phyloP scores from a whole-genome alignment of 176 grass and related monocot species.

The Bromus sterilis region DNA sequence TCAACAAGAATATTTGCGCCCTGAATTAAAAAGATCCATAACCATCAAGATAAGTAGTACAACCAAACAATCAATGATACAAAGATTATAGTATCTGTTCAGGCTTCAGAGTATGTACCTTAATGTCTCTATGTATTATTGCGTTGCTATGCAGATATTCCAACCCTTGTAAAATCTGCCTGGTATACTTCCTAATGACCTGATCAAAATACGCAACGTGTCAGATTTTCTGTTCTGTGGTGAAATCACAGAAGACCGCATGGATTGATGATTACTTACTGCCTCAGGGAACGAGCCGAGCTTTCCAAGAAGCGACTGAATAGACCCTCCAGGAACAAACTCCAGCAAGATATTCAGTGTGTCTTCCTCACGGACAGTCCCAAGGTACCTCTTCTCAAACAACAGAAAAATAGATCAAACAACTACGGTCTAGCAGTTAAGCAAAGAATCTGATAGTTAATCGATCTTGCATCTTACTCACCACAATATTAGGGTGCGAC shows the following conservation, averaged over 20 bases:
- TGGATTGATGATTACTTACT: conserved; percentile 42
- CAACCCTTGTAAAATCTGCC: conserved; percentile 87
- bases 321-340: conserved; percentile 98
- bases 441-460: neutral
- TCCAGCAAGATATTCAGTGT: conserved; percentile 91
- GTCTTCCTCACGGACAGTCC: conserved; percentile 80
- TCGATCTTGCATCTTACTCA: conserved; percentile 39
- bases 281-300: conserved; percentile 92
- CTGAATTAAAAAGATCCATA: conserved; percentile 26
- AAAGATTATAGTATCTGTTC: neutral
- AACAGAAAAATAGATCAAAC: conserved; percentile 10
- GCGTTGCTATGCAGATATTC: conserved; percentile 93
- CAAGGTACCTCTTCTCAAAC: conserved; percentile 80
- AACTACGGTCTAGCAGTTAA: neutral
- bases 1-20: conserved; percentile 99
- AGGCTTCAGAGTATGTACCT: conserved; percentile 41
- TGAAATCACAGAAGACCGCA: neutral
- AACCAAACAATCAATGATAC: neutral
- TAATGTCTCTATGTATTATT: conserved; percentile 99
- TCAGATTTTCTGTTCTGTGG: conserved; percentile 2
- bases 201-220: conserved; percentile 28
- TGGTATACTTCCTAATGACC: conserved; percentile 98
- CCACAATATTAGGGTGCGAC: conserved; percentile 92
- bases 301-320: conserved; percentile 85
- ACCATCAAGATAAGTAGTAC: neutral